Evolutionary conservation across 768 basidiomycete genomes (phyloP).

Genomic region (Mycena alexandri): DNA sequence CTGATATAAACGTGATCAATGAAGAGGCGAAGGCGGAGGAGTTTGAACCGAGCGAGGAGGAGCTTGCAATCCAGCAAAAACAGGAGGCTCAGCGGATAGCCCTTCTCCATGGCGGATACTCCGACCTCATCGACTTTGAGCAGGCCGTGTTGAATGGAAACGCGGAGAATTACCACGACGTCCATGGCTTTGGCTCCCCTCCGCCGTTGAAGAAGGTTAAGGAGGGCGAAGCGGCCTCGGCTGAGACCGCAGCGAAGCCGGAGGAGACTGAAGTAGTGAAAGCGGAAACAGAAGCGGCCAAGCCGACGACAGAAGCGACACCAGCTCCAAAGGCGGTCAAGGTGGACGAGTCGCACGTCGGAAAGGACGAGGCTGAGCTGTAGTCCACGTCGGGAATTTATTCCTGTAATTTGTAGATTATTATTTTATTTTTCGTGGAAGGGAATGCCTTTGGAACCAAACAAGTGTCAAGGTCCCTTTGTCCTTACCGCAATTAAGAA

Average conservation of each 20-base stretch:
- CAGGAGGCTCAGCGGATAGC: slow-evolving; percentile 68
- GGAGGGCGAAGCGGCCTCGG: slow-evolving; percentile 7
- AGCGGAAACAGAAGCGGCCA: slow-evolving; percentile 1
- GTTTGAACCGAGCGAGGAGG: slow-evolving; percentile 53
- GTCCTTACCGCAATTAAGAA: slow-evolving; percentile 14
- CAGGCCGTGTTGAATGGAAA: slow-evolving; percentile 57
- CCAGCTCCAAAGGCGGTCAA: neutral
- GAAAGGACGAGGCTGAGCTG: slow-evolving; percentile 32
- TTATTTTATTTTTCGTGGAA: slow-evolving; percentile 11
- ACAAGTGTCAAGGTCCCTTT: slow-evolving; percentile 2
- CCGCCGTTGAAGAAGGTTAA: slow-evolving; percentile 44
- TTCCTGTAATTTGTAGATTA: slow-evolving; percentile 18
- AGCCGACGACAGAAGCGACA: neutral
- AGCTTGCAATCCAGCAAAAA: slow-evolving; percentile 62
- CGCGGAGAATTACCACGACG: slow-evolving; percentile 59
- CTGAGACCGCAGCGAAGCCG: slow-evolving; percentile 4
- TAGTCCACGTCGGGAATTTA: neutral
- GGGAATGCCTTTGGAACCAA: slow-evolving; percentile 2
- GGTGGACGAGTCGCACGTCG: slow-evolving; percentile 17
- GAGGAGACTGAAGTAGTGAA: neutral
- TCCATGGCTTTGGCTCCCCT: slow-evolving; percentile 54
- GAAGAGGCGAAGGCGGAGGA: slow-evolving; percentile 57
- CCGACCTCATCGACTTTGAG: slow-evolving; percentile 66
- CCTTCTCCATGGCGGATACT: slow-evolving; percentile 64
- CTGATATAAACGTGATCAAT: slow-evolving; percentile 61